These are phyloP conservation scores for Monosporozyma unispora DNA, from an alignment of 805 yeast species.

Conservation along the genomic window DNA sequence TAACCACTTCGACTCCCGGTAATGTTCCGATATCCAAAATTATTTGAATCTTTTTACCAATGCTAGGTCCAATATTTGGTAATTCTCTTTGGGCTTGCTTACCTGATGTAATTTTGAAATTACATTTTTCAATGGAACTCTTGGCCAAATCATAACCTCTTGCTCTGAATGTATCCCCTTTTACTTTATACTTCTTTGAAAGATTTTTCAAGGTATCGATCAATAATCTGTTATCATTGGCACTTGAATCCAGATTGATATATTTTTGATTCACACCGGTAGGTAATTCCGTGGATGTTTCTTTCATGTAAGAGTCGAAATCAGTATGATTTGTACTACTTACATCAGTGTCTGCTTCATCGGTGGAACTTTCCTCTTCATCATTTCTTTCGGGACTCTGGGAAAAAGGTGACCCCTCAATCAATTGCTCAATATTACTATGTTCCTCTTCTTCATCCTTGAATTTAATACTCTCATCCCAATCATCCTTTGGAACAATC, in stretches of 20 bases:
- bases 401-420: too few relatives aligned
- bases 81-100: constrained; percentile 19
- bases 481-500: neutral
- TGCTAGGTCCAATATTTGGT: constrained; percentile 22
- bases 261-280: neutral
- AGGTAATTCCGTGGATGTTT: neutral
- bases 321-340: neutral
- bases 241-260: neutral
- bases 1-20: constrained; percentile 17
- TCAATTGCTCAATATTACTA: too few relatives aligned
- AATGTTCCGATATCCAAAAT: constrained; percentile 18
- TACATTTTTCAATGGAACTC: constrained; percentile 15
- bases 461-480: neutral
- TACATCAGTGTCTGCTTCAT: neutral
- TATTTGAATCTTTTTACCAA: constrained; percentile 25
- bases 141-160: constrained; percentile 24
- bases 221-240: constrained; percentile 12
- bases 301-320: neutral
- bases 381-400: neutral
- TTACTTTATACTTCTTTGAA: constrained; percentile 16
- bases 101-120: constrained; percentile 18
- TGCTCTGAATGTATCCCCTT: constrained; percentile 24
- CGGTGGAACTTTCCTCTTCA: neutral
- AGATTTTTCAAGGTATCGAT: constrained; percentile 14
- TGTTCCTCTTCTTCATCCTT: neutral